phyloP scores from a whole-genome alignment of 495 filamentous ascomycete genomes.

The Hypoxylon crocopeplum region DNA sequence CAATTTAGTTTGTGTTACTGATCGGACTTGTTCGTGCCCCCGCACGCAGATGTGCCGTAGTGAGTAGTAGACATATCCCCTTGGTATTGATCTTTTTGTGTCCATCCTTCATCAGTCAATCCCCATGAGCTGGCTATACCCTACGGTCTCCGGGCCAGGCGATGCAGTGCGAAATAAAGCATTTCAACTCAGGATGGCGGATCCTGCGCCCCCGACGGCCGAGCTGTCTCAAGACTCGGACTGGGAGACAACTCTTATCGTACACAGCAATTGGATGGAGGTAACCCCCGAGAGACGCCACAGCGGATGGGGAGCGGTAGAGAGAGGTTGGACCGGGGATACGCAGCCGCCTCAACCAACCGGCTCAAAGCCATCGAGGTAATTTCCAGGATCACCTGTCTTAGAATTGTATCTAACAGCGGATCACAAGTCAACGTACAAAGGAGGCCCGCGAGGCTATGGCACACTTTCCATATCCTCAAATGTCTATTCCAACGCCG shows the following conservation, averaged over 20 bases:
- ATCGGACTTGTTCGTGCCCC: too few relatives aligned
- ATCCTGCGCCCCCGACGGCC: background rate
- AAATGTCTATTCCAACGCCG: slow-evolving; percentile 44
- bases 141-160: too few relatives aligned
- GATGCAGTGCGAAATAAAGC: too few relatives aligned
- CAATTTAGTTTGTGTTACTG: too few relatives aligned
- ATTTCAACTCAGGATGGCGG: slow-evolving; percentile 1
- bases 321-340: slow-evolving; percentile 28
- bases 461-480: slow-evolving; percentile 35
- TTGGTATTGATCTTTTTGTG: too few relatives aligned
- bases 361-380: slow-evolving; percentile 2
- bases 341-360: slow-evolving; percentile 1
- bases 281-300: slow-evolving; percentile 32
- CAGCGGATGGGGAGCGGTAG: slow-evolving; percentile 39
- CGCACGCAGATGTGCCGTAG: too few relatives aligned
- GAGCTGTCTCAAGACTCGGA: slow-evolving; percentile 14
- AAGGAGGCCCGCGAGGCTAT: slow-evolving; percentile 16
- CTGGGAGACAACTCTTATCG: slow-evolving; percentile 35
- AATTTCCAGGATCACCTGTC: background rate
- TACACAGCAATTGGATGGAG: slow-evolving; percentile 21
- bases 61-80: too few relatives aligned
- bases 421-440: slow-evolving; percentile 16
- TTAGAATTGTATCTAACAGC: slow-evolving; percentile 13
- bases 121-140: too few relatives aligned
- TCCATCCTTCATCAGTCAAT: too few relatives aligned